phyloP scores from a whole-genome alignment of 169 alveolate genomes.

The Cryptosporidium sp. region DNA sequence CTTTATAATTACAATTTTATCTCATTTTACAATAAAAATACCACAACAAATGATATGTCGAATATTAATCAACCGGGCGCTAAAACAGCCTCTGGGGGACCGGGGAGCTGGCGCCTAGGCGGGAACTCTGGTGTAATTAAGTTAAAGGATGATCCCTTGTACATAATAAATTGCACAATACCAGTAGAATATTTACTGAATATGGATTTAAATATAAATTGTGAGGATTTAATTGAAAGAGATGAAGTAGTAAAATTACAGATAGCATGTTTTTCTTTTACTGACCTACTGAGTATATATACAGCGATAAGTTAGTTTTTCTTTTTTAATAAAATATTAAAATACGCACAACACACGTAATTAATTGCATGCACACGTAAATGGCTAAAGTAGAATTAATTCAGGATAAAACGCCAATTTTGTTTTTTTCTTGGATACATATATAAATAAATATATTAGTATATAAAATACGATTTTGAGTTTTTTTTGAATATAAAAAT shows the following conservation, averaged over 20 bases:
- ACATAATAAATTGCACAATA: conserved; percentile 28
- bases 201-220: not conserved
- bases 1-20: conserved; percentile 14
- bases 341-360: not conserved
- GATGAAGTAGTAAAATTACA: conserved; percentile 18
- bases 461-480: not conserved
- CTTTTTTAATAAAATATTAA: too few species aligned
- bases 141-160: conserved; percentile 1
- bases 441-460: not conserved
- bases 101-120: not conserved
- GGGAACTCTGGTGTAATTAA: not conserved
- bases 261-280: conserved; percentile 39
- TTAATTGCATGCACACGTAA: conserved; percentile 6
- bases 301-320: conserved; percentile 17
- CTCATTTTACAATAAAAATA: not conserved
- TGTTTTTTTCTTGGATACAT: not conserved
- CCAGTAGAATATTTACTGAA: conserved; percentile 12
- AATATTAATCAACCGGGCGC: not conserved
- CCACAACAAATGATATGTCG: too few species aligned
- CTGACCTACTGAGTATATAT: conserved; percentile 35
- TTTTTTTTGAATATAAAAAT: too few species aligned
- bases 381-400: not conserved
- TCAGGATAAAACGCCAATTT: not conserved
- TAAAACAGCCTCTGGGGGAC: not conserved
- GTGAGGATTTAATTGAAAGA: not conserved